These are phyloP conservation scores for Xylariaceae sp. DNA, from an alignment of 2,329 filamentous ascomycete species.

Conservation along the genomic window DNA sequence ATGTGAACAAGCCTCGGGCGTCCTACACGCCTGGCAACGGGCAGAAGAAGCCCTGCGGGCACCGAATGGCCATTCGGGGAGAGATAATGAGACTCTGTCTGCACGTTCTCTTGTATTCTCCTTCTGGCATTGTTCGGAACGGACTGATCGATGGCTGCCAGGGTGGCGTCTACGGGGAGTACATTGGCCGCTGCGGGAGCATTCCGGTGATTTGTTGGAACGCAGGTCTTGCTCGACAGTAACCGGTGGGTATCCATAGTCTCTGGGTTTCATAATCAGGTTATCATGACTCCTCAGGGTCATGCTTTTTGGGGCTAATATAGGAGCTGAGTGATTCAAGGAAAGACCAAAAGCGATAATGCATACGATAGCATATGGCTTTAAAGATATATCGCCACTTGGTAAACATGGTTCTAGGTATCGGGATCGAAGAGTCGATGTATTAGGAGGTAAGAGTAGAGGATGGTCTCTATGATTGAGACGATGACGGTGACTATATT, in stretches of 20 bases:
- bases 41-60: conserved; percentile 9
- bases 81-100: conserved; percentile 16
- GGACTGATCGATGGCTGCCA: conserved; percentile 11
- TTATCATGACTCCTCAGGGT: conserved; percentile 22
- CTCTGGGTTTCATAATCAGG: conserved; percentile 22
- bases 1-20: conserved; percentile 21
- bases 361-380: conserved; percentile 16
- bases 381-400: conserved; percentile 28
- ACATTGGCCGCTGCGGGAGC: conserved; percentile 8
- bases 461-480: neutral
- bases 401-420: conserved; percentile 26
- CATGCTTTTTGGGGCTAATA: conserved; percentile 7
- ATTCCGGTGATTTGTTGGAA: conserved; percentile 15
- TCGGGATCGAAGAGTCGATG: neutral
- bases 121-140: conserved; percentile 7
- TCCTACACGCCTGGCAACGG: conserved; percentile 11
- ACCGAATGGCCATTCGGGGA: conserved; percentile 10
- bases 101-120: conserved; percentile 28
- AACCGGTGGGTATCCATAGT: conserved; percentile 17
- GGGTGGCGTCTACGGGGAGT: conserved; percentile 22
- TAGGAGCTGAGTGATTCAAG: conserved; percentile 18
- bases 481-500: neutral
- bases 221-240: conserved; percentile 6
- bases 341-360: conserved; percentile 10
- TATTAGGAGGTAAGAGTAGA: neutral